Conservation (phyloP, 306 rosid genomes). For the Alnus glutinosa region DNA sequence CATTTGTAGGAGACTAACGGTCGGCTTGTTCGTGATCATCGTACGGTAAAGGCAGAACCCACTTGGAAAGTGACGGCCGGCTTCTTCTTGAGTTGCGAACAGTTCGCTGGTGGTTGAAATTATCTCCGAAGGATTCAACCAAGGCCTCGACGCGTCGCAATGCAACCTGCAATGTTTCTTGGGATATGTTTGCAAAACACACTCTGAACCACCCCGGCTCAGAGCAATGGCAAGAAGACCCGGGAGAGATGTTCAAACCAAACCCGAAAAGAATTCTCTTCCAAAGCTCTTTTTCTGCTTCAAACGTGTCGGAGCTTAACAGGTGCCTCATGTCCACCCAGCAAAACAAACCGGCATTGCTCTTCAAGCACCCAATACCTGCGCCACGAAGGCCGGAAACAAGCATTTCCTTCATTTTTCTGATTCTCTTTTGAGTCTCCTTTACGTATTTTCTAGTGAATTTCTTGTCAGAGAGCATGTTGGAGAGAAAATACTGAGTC, state of each 20-base stretch:
- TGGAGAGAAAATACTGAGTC: constrained; percentile 63
- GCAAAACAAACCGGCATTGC: constrained; percentile 79
- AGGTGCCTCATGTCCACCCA: constrained; percentile 89
- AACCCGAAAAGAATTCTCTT: constrained; percentile 51
- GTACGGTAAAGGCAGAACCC: constrained; percentile 33
- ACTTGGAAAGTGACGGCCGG: constrained; percentile 18
- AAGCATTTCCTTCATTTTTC: constrained; percentile 46
- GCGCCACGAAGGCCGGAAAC: constrained; percentile 51
- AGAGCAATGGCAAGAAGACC: constrained; percentile 76
- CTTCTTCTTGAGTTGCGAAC: not conserved
- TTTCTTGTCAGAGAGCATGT: constrained; percentile 46
- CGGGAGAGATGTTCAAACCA: constrained; percentile 73
- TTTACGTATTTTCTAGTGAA: constrained; percentile 46
- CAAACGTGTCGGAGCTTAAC: constrained; percentile 42
- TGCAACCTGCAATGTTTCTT: constrained; percentile 59
- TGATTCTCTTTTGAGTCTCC: constrained; percentile 46
- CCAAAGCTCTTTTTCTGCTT: constrained; percentile 85
- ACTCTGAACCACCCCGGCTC: constrained; percentile 95
- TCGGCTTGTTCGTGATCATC: constrained; percentile 27
- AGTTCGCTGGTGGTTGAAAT: no score
- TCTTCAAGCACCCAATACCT: constrained; percentile 56
- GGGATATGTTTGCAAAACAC: constrained; percentile 83
- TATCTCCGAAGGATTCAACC: not conserved
- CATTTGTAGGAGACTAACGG: constrained; percentile 13
- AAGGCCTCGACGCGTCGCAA: constrained; percentile 58